phyloP scores from a whole-genome alignment of 495 filamentous ascomycete species.

The Hypoxylon fragiforme region DNA sequence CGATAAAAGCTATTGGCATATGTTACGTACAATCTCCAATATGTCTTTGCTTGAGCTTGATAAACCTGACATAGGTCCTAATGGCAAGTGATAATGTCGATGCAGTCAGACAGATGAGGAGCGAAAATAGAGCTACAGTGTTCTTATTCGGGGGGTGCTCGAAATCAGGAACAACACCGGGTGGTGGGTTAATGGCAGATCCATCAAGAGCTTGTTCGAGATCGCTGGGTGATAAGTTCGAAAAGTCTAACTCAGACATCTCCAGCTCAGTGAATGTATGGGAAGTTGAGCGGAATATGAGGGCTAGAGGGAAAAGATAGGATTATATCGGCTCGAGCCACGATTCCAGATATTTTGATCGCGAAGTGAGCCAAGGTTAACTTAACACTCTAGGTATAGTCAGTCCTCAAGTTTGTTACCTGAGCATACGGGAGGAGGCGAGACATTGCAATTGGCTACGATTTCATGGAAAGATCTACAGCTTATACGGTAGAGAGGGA shows the following conservation, averaged over 20 bases:
- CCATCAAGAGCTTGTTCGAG: not conserved
- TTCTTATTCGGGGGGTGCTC: not conserved
- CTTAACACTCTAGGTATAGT: too few species aligned
- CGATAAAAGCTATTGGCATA: not conserved
- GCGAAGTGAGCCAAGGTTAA: too few species aligned
- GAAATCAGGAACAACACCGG: not conserved
- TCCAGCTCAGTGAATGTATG: not conserved
- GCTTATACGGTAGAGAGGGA: too few species aligned
- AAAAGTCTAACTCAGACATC: not conserved
- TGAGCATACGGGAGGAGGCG: too few species aligned
- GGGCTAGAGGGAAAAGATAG: not conserved
- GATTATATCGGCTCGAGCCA: too few species aligned
- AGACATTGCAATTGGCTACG: too few species aligned
- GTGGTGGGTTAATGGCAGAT: not conserved
- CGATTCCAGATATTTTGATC: too few species aligned
- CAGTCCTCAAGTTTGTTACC: too few species aligned
- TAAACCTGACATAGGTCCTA: not conserved
- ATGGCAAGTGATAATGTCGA: not conserved
- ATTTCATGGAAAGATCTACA: too few species aligned
- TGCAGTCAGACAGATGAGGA: not conserved
- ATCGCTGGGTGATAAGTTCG: not conserved
- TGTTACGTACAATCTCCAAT: constrained; percentile 1
- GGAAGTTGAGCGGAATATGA: not conserved
- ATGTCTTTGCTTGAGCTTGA: constrained; percentile 1
- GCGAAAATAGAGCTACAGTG: not conserved